Evolutionary conservation across 805 yeast genomes (phyloP), one percentile per base, ranked within the genome.

Genomic region (Nakazawaea laoshanensis): DNA sequence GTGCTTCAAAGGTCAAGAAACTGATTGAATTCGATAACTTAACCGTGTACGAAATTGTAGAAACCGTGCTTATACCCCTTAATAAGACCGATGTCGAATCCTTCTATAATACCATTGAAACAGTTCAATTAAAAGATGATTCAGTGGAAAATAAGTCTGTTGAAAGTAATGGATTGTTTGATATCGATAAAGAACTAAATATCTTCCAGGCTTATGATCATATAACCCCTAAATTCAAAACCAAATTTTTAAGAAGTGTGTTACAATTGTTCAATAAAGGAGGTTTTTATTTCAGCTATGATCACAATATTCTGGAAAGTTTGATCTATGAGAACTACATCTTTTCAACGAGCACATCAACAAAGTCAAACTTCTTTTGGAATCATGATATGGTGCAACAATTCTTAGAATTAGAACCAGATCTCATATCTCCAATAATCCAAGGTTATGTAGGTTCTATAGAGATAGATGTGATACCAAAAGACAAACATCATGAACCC

Each of bases 211-310:
- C n/a, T 3, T 16, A 27, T 20, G 16, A 20, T 12, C 21, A 30
- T n/a, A 29, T 37, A 4, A 37, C 44, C 3, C 30, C 23, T 4
- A 27, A 41, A 6, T 26, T 42, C n/a, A 19, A 38, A 12, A 31
- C 22, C 12, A 46, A 42, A 27, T 35, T 44, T 16, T 29, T 30
- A 11, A 39, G 29, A 24, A 38, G 41, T 23, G 31, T 46, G 10
- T 30, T 28, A 11, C 26, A 29, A 4, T 35, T 40, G 14, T 47
- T 49, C 33, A 38, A 29, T 22, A 29, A 38, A 13, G 44, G 45
- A 14, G 53, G 52, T 2, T 49, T 49, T 29, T 49, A 37, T 28
- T 46, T 38, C 37, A 44, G 49, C 27, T 29, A 23, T 21, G 30
- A 26, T 2, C 27, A 30, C 7, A 46, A 49, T 36, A 5, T 32